These are phyloP conservation scores for Magnusiomyces paraingens DNA, from an alignment of 1,139 yeast species.

Conservation along the genomic window DNA sequence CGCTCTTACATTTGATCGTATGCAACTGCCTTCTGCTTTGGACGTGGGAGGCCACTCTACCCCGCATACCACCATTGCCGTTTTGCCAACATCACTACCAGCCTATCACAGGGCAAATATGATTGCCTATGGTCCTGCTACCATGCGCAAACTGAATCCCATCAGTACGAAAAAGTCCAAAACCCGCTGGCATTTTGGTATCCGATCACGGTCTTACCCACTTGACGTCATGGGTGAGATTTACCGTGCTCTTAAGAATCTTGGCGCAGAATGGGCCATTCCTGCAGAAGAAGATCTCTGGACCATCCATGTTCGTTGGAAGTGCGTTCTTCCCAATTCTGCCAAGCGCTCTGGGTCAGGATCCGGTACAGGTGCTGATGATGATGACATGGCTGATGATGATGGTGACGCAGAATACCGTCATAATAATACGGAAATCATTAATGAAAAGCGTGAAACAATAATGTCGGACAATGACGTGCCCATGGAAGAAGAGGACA, in stretches of 20 bases:
- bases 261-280: slow-evolving; percentile 97
- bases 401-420: neutral
- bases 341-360: slow-evolving; percentile 16
- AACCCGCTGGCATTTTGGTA: slow-evolving; percentile 98
- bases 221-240: slow-evolving; percentile 98
- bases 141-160: slow-evolving; percentile 55
- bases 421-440: slow-evolving; percentile 3
- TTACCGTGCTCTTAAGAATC: slow-evolving; percentile 82
- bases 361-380: neutral
- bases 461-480: neutral
- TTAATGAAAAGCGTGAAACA: neutral
- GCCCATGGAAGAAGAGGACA: neutral
- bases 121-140: slow-evolving; percentile 41
- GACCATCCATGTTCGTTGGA: slow-evolving; percentile 98
- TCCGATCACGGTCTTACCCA: slow-evolving; percentile 92
- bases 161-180: slow-evolving; percentile 77
- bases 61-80: slow-evolving; percentile 63
- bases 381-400: slow-evolving; percentile 7
- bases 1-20: slow-evolving; percentile 31
- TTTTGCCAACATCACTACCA: slow-evolving; percentile 88
- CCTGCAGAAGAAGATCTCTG: slow-evolving; percentile 85
- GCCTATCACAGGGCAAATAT: slow-evolving; percentile 91
- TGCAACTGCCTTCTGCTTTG: slow-evolving; percentile 29
- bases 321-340: slow-evolving; percentile 49
- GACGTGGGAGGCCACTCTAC: slow-evolving; percentile 32